Conservation (phyloP, 805 yeast species). For the Suhomyces xylopsoci region DNA sequence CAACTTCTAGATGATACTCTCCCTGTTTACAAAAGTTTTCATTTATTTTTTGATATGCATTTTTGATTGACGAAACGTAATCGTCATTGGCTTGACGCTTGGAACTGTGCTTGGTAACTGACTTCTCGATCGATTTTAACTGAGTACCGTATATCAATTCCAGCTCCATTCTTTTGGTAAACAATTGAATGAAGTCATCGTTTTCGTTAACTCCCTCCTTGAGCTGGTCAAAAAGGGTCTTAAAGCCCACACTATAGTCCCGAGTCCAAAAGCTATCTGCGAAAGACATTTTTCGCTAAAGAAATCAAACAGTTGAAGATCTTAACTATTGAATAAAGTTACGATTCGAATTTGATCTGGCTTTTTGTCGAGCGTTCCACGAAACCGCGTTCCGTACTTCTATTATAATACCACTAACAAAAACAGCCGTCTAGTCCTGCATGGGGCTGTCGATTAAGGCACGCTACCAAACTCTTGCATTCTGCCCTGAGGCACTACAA, state of each 20-base stretch:
- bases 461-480: not conserved
- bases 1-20: constrained; percentile 54
- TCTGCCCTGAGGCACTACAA: not conserved
- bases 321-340: not conserved
- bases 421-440: constrained; percentile 1
- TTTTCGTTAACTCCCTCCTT: constrained; percentile 68
- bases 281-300: constrained; percentile 44
- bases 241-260: constrained; percentile 56
- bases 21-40: constrained; percentile 59
- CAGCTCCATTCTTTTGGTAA: constrained; percentile 67
- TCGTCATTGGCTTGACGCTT: constrained; percentile 45
- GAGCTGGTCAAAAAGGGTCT: constrained; percentile 49
- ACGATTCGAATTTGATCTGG: not conserved
- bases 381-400: not conserved
- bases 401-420: not conserved
- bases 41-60: constrained; percentile 57
- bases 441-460: not conserved
- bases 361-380: not conserved
- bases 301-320: not conserved
- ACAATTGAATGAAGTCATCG: constrained; percentile 61
- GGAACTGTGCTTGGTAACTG: constrained; percentile 41
- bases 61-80: constrained; percentile 61
- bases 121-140: constrained; percentile 42
- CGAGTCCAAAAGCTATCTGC: constrained; percentile 76
- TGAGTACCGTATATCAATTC: constrained; percentile 65